Evolutionary conservation across 805 yeast genomes (phyloP), one percentile per base, ranked within the genome.

Genomic region (Sungouiozyma ichnusensis): DNA sequence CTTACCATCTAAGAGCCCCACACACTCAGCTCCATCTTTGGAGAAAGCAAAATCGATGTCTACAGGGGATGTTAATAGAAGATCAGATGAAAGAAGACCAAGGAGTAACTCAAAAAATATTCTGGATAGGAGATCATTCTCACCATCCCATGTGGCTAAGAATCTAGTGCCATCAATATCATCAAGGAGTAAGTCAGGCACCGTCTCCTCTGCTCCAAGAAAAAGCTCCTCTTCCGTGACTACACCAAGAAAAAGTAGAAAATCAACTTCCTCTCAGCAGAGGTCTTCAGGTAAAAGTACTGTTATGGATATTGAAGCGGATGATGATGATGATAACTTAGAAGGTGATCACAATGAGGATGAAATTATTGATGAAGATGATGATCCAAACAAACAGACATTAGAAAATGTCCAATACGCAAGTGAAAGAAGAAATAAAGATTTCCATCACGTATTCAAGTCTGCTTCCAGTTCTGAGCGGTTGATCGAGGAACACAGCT

Each of bases 381-480:
- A 24, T 24, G 29, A 24, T 7, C 29, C 29, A 11, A 24, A 24
- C 6, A 11, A 11, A 11, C 29, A 24, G 29, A 38, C 47, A 31
- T 41, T 57, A 17, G 44, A 46, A 16, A 49, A 48, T 33, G 43
- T 57, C 16, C 50, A 49, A 17, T 58, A 46, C 42, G 75, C 80
- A 1, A 62, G 64, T 36, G 71, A 66, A 11, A 77, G 73, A 50
- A 65, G 75, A 45, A 79, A 79, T 50, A 65, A 65, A 16, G 78
- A 78, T 16, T 79, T 79, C 56, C 85, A 79, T 52, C 70, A 69
- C 37, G 52, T 71, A 7, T 81, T 81, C 57, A 71, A 75, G 35
- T 16, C 38, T 4, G 37, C 55, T 2, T 49, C 51, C 4, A 52
- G 18, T 1, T 36, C 38, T 19, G 88, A 81, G 50, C 59, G 67